A percentile compares a stretch with the other conserved stretches of the same genome.
phyloP scores from a whole-genome alignment of 1,284 basidiomycete species.

The Polyporus tsugae region DNA sequence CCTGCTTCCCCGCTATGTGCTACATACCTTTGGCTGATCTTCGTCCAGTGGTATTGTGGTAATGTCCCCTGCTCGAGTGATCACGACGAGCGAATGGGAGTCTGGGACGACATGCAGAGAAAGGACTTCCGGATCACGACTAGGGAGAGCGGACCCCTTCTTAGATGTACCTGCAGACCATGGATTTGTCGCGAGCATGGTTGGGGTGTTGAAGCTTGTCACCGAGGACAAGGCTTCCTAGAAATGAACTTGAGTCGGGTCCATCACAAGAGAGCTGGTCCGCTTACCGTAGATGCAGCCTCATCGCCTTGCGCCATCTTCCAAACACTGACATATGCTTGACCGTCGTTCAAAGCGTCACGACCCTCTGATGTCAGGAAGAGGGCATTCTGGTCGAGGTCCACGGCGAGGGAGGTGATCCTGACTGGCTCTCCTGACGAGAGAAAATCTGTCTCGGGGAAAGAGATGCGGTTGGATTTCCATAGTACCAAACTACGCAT shows the following conservation, averaged over 20 bases:
- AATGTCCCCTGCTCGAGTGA: slow-evolving; percentile 84
- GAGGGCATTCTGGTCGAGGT: slow-evolving; percentile 71
- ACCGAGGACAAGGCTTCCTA: slow-evolving; percentile 30
- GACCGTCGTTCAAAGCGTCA: slow-evolving; percentile 64
- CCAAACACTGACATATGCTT: slow-evolving; percentile 47
- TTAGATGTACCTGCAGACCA: slow-evolving; percentile 32
- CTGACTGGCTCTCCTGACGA: slow-evolving; percentile 7
- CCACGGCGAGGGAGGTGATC: slow-evolving; percentile 62
- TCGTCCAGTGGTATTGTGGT: slow-evolving; percentile 69
- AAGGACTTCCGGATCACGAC: slow-evolving; percentile 38
- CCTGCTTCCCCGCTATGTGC: slow-evolving; percentile 27
- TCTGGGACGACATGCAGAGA: slow-evolving; percentile 39
- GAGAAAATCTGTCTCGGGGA: slow-evolving; percentile 18
- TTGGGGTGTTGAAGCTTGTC: slow-evolving; percentile 36
- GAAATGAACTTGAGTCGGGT: background rate
- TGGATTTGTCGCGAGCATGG: slow-evolving; percentile 35
- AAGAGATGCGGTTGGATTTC: slow-evolving; percentile 1
- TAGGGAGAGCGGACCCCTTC: background rate
- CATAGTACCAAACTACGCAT: slow-evolving; percentile 22
- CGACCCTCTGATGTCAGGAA: slow-evolving; percentile 67
- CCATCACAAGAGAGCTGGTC: background rate
- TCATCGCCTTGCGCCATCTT: slow-evolving; percentile 45
- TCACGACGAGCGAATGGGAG: slow-evolving; percentile 54
- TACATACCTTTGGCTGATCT: slow-evolving; percentile 52
- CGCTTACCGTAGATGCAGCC: slow-evolving; percentile 15